Percentiles rank a stretch among this genome's conserved stretches.
Evolutionary conservation across 2,329 filamentous ascomycete species (phyloP).

Genomic region (Thielaviopsis cerberus): DNA sequence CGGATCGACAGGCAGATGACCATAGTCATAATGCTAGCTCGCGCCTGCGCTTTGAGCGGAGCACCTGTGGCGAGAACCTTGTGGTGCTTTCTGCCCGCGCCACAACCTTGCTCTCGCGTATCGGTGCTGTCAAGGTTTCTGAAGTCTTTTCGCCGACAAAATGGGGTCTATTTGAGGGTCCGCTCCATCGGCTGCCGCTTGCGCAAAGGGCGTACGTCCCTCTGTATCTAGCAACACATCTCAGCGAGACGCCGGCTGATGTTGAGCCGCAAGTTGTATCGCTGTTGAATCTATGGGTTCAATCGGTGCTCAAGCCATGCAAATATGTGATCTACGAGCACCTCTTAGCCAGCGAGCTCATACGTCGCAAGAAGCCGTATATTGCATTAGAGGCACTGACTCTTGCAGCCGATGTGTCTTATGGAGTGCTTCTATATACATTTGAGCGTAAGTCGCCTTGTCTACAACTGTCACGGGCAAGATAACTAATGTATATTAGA

Average conservation of each 20-base stretch:
- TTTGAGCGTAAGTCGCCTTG: conserved; percentile 26
- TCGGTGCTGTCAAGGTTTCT: conserved; percentile 25
- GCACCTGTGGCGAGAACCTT: conserved; percentile 25
- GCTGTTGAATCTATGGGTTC: conserved; percentile 33
- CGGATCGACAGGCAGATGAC: conserved; percentile 8
- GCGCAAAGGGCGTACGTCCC: conserved; percentile 27
- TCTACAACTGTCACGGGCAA: not conserved
- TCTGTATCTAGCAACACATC: conserved; percentile 32
- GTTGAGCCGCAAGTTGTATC: conserved; percentile 28
- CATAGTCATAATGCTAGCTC: not conserved
- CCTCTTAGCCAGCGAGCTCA: conserved; percentile 28
- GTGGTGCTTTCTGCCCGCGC: conserved; percentile 28
- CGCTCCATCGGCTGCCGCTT: conserved; percentile 22
- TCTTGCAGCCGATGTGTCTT: conserved; percentile 24
- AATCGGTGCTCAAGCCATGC: conserved; percentile 32
- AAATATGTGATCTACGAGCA: conserved; percentile 29
- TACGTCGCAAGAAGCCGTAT: conserved; percentile 24
- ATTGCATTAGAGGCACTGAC: conserved; percentile 22
- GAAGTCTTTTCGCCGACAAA: conserved; percentile 25
- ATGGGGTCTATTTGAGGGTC: conserved; percentile 31
- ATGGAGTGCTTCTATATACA: conserved; percentile 28
- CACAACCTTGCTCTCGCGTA: conserved; percentile 26
- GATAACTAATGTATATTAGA: conserved; percentile 13
- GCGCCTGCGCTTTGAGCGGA: conserved; percentile 14
- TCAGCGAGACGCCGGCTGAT: conserved; percentile 28